Base-by-base conservation (phyloP, 441 rosid species). In the Gossypium lobatum region DNA sequence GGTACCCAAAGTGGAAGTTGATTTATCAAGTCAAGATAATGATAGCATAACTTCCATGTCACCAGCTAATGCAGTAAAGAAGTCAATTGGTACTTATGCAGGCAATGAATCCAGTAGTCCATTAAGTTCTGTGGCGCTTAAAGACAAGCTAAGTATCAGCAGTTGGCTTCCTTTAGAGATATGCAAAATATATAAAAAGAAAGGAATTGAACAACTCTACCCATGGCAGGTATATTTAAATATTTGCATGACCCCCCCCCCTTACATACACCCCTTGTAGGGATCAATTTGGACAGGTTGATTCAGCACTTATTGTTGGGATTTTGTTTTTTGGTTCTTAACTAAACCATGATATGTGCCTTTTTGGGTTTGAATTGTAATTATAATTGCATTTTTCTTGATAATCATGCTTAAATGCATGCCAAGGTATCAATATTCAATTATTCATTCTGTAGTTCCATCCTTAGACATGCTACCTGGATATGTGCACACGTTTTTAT, bases 81-180 rank as follows among this genome's bases (percentile, higher is more conserved):
- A 79, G 75, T 71, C 67, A 37, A 71, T 64, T 74, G 78, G 71
- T 66, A 81, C 77, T 74, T 50, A 72, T 77, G 84, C 75, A 78
- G 80, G 72, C 69, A 70, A 76, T 83, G 97, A 83, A 84, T 84
- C 85, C 62, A 74, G 77, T 66, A 93, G 95, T 78, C 97, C 96
- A 77, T 84, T 95, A 80, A 91, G 93, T 82, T 78, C 61, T 78
- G 79, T 73, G 82, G 77, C 76, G 26, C 77, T 31, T 66, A 85
- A 82, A 76, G 93, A 87, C 71, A 75, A 72, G 66, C 79, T 91
- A 72, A 85, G 82, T 70, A 84, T 95, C 62, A 82, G 81, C 82
- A 81, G 81, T 70, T 95, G 97, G 99, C 99, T 95, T 86, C 98
- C 98, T 78, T 72, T 81, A 64, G 93, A 90, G 78, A 84, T 91